Percentiles rank a stretch among this genome's conserved stretches.
Evolutionary conservation across 129 eudicot species (phyloP).

Genomic region (Smallanthus sonchifolius): DNA sequence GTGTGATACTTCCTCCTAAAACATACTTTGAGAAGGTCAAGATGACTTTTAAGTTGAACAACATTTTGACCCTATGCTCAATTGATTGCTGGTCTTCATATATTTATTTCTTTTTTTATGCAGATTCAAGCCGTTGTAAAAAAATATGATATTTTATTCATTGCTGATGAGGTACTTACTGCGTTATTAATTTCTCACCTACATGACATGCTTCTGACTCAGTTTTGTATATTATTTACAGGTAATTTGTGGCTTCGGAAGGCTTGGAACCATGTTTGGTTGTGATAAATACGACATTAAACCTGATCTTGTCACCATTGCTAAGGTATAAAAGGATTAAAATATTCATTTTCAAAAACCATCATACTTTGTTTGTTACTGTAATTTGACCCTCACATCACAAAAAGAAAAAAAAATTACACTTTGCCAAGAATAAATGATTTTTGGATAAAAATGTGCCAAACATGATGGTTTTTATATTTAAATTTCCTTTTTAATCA

Average conservation of each 20-base stretch:
- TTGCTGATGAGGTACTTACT: slow-evolving; percentile 81
- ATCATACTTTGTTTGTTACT: not conserved
- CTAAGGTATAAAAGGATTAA: slow-evolving; percentile 59
- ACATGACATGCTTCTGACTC: not conserved
- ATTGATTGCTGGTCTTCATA: not conserved
- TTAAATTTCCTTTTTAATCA: not conserved
- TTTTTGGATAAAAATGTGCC: not conserved
- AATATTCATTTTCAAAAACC: not conserved
- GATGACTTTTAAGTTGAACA: slow-evolving; percentile 10
- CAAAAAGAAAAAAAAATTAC: not conserved
- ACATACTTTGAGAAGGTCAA: slow-evolving; percentile 84
- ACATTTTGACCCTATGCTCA: not conserved
- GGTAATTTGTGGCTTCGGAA: slow-evolving; percentile 95
- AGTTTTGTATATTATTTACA: slow-evolving; percentile 4
- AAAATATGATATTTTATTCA: slow-evolving; percentile 84
- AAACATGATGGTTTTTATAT: not conserved
- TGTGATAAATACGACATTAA: slow-evolving; percentile 86
- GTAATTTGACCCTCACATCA: not conserved
- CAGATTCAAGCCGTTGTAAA: slow-evolving; percentile 89
- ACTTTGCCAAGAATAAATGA: not conserved
- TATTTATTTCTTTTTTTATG: not conserved
- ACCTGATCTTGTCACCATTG: slow-evolving; percentile 93
- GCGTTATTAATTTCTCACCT: not conserved
- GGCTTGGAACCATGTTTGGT: slow-evolving; percentile 96
- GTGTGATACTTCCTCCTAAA: slow-evolving; percentile 93